Conservation (phyloP, 2,329 filamentous ascomycete genomes). For the Calonectria pseudoturangicola region DNA sequence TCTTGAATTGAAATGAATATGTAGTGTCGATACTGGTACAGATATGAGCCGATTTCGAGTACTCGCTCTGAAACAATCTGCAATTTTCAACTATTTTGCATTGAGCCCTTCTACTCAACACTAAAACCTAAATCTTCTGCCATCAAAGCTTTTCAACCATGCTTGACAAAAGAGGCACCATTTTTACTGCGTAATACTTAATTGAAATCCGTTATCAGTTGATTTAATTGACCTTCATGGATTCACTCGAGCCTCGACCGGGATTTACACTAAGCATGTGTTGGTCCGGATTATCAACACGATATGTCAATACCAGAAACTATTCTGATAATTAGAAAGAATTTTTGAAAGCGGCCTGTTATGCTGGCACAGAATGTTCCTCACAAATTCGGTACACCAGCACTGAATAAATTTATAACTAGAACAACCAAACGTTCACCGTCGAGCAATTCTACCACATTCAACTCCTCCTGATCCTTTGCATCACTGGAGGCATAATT, state of each 20-base stretch:
- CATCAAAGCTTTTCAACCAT: constrained; percentile 19
- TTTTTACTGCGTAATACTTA: constrained; percentile 65
- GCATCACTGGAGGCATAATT: constrained; percentile 66
- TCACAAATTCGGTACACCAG: constrained; percentile 43
- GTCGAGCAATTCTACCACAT: constrained; percentile 59
- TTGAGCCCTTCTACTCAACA: no score
- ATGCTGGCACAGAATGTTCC: neutral
- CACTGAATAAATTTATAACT: constrained; percentile 57
- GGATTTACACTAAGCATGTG: constrained; percentile 67
- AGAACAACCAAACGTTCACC: constrained; percentile 41
- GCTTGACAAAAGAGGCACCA: constrained; percentile 34
- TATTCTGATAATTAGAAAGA: no score
- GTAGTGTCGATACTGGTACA: no score
- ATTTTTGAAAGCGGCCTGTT: no score
- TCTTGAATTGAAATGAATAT: no score
- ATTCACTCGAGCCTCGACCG: constrained; percentile 67
- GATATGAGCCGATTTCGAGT: no score
- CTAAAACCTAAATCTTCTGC: no score
- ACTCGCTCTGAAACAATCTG: no score
- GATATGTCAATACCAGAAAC: no score
- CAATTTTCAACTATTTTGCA: no score
- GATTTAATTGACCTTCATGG: constrained; percentile 64
- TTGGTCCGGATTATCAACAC: constrained; percentile 67
- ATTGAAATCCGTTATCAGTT: constrained; percentile 62
- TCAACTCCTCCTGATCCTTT: constrained; percentile 67